Evolutionary conservation across 768 basidiomycete genomes (phyloP).

Genomic region (Rickenella mellea): DNA sequence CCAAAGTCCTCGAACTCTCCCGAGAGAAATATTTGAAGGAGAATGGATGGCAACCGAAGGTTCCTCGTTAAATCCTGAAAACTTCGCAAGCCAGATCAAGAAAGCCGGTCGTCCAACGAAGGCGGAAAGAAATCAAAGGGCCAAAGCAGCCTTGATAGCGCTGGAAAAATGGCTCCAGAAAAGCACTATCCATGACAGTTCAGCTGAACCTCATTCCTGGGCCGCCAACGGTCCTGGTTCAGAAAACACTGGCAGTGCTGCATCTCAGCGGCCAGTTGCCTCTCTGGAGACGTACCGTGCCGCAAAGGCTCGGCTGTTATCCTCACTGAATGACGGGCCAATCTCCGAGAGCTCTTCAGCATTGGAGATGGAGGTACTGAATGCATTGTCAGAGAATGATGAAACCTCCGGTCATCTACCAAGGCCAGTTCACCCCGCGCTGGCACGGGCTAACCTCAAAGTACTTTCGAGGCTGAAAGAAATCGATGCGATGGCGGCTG

Average conservation of each 20-base stretch:
- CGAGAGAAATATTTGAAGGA: slow-evolving; percentile 55
- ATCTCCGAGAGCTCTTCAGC: too few relatives aligned
- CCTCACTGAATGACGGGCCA: too few relatives aligned
- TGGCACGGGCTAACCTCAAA: slow-evolving; percentile 36
- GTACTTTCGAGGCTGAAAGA: slow-evolving; percentile 45
- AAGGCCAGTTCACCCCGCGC: slow-evolving; percentile 14
- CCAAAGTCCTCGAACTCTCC: slow-evolving; percentile 54
- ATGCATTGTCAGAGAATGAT: too few relatives aligned
- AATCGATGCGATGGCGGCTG: slow-evolving; percentile 36
- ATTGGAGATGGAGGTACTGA: slow-evolving; percentile 29
- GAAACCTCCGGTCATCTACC: slow-evolving; percentile 2
- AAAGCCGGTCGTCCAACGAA: slow-evolving; percentile 58
- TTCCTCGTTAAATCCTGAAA: not conserved
- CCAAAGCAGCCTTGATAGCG: slow-evolving; percentile 35
- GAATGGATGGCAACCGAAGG: slow-evolving; percentile 5
- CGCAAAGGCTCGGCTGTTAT: slow-evolving; percentile 32
- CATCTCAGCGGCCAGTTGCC: slow-evolving; percentile 19
- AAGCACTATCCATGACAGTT: too few relatives aligned
- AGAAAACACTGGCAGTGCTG: slow-evolving; percentile 6
- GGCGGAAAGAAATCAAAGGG: slow-evolving; percentile 48
- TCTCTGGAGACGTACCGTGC: slow-evolving; percentile 32
- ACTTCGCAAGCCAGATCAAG: slow-evolving; percentile 22
- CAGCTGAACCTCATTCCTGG: not conserved
- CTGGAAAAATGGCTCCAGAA: slow-evolving; percentile 47
- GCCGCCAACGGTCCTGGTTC: slow-evolving; percentile 7